Conservation (phyloP, 1,139 yeast genomes). For the Yueomyces sp. region DNA sequence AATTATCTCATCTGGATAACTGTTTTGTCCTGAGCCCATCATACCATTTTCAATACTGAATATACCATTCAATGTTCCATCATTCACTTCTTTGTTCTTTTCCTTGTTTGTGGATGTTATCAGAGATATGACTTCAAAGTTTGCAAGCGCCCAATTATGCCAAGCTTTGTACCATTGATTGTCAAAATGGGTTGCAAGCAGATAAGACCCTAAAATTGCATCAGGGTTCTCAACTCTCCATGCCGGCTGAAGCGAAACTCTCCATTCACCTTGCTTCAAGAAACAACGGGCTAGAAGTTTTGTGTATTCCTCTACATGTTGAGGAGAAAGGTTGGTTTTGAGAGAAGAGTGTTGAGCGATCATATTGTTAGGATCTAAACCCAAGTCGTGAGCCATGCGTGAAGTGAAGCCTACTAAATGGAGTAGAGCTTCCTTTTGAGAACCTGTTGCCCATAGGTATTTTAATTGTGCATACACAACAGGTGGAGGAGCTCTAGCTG, state of each 20-base stretch:
- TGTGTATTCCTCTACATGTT: constrained; percentile 75
- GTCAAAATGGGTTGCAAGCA: constrained; percentile 91
- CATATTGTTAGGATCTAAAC: constrained; percentile 67
- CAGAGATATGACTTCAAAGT: constrained; percentile 82
- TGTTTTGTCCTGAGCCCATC: constrained; percentile 11
- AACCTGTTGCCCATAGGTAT: constrained; percentile 95
- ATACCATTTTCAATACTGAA: constrained; percentile 13
- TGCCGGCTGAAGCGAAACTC: constrained; percentile 59
- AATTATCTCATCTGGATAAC: constrained; percentile 46
- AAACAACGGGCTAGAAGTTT: constrained; percentile 84
- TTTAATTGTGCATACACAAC: constrained; percentile 95
- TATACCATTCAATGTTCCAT: constrained; percentile 8
- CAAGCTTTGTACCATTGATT: constrained; percentile 94
- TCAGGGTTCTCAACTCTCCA: constrained; percentile 64
- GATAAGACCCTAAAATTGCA: constrained; percentile 79
- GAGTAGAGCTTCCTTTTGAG: constrained; percentile 71
- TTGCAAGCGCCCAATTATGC: constrained; percentile 99
- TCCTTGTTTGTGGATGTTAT: constrained; percentile 32
- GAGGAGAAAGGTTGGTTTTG: constrained; percentile 57
- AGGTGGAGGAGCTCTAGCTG: constrained; percentile 83
- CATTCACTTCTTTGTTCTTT: constrained; percentile 17
- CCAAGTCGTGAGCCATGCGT: constrained; percentile 78
- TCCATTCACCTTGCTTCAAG: constrained; percentile 98
- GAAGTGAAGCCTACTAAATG: constrained; percentile 85
- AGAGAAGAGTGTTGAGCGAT: constrained; percentile 45